These are phyloP conservation scores for Cornus controversa DNA, from an alignment of 148 eudicot genomes.

Conservation along the genomic window DNA sequence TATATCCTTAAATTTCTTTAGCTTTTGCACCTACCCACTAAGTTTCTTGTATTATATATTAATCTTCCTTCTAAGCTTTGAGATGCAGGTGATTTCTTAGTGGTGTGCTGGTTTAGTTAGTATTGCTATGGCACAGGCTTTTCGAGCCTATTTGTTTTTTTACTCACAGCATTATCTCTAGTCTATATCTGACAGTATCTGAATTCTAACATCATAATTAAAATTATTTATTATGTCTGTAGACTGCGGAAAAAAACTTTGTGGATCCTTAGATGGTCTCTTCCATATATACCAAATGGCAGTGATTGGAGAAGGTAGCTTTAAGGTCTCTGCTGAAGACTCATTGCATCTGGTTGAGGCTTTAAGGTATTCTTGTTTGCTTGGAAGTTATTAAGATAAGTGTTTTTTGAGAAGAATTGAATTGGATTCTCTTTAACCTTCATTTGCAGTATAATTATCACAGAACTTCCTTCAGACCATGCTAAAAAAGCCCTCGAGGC, in stretches of 20 bases:
- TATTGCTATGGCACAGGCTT: background rate
- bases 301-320: constrained; percentile 71
- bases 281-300: constrained; percentile 93
- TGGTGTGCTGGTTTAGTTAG: background rate
- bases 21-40: too few relatives aligned
- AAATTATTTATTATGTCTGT: constrained; percentile 21
- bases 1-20: too few relatives aligned
- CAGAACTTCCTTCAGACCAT: constrained; percentile 96
- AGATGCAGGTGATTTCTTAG: background rate
- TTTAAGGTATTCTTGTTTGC: constrained; percentile 53
- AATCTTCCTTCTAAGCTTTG: too few relatives aligned
- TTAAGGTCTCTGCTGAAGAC: constrained; percentile 94
- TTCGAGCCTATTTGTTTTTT: background rate
- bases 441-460: constrained; percentile 78
- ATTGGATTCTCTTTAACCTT: constrained; percentile 24
- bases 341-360: constrained; percentile 97
- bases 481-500: constrained; percentile 95
- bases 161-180: background rate
- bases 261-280: constrained; percentile 92
- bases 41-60: too few relatives aligned
- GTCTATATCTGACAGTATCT: background rate
- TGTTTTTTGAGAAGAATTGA: background rate
- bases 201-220: background rate
- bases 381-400: background rate
- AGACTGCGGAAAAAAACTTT: constrained; percentile 93